phyloP scores from a whole-genome alignment of 1,139 yeast genomes.

The Taphrina flavorubra region DNA sequence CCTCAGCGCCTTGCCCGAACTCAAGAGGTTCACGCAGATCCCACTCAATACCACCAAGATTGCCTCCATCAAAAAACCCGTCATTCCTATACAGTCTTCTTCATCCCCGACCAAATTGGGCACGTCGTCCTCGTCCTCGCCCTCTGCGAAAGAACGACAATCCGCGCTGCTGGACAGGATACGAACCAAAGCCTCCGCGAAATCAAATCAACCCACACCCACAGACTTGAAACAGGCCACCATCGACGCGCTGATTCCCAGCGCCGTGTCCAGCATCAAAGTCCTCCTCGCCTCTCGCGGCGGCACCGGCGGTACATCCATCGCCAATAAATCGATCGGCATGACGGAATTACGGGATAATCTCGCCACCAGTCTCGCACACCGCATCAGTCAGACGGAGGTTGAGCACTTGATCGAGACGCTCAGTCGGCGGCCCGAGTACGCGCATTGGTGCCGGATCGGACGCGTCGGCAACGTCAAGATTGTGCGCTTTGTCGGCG shows the following conservation, averaged over 20 bases:
- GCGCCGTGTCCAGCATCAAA: slow-evolving; percentile 34
- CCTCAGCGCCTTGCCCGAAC: slow-evolving; percentile 10
- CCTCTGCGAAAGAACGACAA: slow-evolving; percentile 22
- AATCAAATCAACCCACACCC: slow-evolving; percentile 16
- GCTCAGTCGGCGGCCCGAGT: slow-evolving; percentile 2
- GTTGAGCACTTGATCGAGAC: slow-evolving; percentile 20
- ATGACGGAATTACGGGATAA: slow-evolving; percentile 33
- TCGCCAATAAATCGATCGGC: slow-evolving; percentile 20
- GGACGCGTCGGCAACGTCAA: slow-evolving; percentile 31
- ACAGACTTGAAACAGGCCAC: slow-evolving; percentile 30
- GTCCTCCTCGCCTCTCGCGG: slow-evolving; percentile 19
- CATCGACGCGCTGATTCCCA: slow-evolving; percentile 27
- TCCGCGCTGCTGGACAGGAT: slow-evolving; percentile 35
- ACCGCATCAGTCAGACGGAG: slow-evolving; percentile 24
- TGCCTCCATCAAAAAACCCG: neutral
- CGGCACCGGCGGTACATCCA: no score
- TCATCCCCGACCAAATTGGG: neutral
- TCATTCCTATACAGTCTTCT: slow-evolving; percentile 1
- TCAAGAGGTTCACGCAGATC: neutral
- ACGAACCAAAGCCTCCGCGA: slow-evolving; percentile 12
- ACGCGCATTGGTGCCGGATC: slow-evolving; percentile 31
- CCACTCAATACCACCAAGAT: slow-evolving; percentile 18
- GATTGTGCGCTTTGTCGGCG: slow-evolving; percentile 33
- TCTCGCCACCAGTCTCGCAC: slow-evolving; percentile 28
- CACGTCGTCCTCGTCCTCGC: slow-evolving; percentile 19